phyloP scores from a whole-genome alignment of 805 yeast species.

The Yamadazyma philogaea region DNA sequence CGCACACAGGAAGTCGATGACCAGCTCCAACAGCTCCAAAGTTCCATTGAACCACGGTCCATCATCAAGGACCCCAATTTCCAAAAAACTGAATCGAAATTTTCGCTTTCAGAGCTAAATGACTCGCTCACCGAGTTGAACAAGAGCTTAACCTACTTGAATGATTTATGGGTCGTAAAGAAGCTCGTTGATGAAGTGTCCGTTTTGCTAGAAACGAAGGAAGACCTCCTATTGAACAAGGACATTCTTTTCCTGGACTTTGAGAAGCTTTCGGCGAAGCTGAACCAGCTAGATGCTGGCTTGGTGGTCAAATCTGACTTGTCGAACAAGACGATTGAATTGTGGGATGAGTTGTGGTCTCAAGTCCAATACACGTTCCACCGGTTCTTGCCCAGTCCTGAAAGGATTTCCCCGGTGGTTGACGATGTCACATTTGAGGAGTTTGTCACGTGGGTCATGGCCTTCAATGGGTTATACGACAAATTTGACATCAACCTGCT shows the following conservation, averaged over 20 bases:
- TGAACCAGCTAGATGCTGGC: constrained; percentile 14
- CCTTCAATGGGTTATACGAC: constrained; percentile 10
- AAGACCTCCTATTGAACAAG: constrained; percentile 15
- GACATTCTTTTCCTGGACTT: constrained; percentile 18
- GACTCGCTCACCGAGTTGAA: constrained; percentile 8
- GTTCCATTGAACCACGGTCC: constrained; percentile 13
- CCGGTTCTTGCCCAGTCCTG: constrained; percentile 21
- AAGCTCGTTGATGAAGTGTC: constrained; percentile 24
- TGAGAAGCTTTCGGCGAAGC: constrained; percentile 17
- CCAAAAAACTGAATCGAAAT: not conserved
- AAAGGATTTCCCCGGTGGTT: constrained; percentile 8
- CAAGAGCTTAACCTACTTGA: constrained; percentile 16
- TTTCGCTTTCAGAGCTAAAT: constrained; percentile 15
- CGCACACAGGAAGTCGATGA: constrained; percentile 3
- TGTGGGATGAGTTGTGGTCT: constrained; percentile 11
- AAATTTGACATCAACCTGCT: constrained; percentile 10
- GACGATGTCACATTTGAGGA: constrained; percentile 13
- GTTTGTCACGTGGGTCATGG: constrained; percentile 10
- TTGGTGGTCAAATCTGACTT: constrained; percentile 16
- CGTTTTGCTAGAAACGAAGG: constrained; percentile 11
- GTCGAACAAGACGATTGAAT: constrained; percentile 7
- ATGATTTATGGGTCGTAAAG: constrained; percentile 26
- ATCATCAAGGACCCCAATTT: constrained; percentile 20
- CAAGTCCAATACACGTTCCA: constrained; percentile 17
- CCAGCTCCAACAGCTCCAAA: constrained; percentile 11